Evolutionary conservation across 2,329 filamentous ascomycete species (phyloP).

Genomic region (Ceratocystis colombiana): DNA sequence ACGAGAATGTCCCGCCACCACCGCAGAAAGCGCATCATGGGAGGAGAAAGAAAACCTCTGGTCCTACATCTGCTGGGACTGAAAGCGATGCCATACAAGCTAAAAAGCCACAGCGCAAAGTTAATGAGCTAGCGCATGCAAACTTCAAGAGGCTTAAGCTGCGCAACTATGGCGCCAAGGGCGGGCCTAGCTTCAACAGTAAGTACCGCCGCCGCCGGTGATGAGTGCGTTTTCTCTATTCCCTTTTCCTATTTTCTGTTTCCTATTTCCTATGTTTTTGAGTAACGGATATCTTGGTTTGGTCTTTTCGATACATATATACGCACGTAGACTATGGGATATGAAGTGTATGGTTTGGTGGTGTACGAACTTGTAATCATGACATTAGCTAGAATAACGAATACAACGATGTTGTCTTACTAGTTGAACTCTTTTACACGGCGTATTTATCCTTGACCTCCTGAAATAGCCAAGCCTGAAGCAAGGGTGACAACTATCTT

Average conservation of each 20-base stretch:
- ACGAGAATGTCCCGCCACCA: conserved; percentile 16
- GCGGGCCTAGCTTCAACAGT: conserved; percentile 47
- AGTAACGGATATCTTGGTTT: not conserved
- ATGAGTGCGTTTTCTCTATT: conserved; percentile 19
- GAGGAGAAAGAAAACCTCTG: conserved; percentile 23
- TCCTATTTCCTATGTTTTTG: not conserved
- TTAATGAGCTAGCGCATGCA: conserved; percentile 53
- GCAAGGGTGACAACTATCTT: too few species aligned
- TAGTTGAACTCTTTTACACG: not conserved
- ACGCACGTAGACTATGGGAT: not conserved
- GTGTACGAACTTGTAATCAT: conserved; percentile 5
- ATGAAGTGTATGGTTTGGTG: not conserved
- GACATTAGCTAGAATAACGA: conserved; percentile 2
- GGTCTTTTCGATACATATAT: not conserved
- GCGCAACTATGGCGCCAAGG: conserved; percentile 52
- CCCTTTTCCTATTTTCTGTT: not conserved
- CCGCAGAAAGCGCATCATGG: not conserved
- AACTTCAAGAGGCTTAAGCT: conserved; percentile 60
- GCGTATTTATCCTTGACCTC: not conserved
- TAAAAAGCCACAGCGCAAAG: conserved; percentile 46
- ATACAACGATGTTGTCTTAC: not conserved
- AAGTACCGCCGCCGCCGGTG: conserved; percentile 45
- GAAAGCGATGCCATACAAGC: conserved; percentile 31
- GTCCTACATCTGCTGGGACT: conserved; percentile 12
- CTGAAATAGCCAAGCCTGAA: not conserved